These are phyloP conservation scores for Pseudoscleropodium purum DNA, from an alignment of 225 moss, liverwort and hornwort genomes.

Conservation along the genomic window DNA sequence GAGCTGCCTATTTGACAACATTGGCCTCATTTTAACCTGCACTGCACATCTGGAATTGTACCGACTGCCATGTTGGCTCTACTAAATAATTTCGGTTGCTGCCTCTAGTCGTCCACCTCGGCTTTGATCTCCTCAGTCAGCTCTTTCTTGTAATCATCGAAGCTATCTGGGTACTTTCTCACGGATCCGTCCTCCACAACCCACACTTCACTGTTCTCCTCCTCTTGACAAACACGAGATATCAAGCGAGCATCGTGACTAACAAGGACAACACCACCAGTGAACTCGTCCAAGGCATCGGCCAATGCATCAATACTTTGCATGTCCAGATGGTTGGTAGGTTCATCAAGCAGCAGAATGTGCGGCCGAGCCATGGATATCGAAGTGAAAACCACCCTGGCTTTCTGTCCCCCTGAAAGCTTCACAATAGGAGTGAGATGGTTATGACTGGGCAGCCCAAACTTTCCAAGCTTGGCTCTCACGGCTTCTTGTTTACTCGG, in stretches of 20 bases:
- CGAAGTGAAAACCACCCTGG: slow-evolving; percentile 92
- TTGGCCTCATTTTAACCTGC: slow-evolving; percentile 4
- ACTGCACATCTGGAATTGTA: slow-evolving; percentile 3
- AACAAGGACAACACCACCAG: slow-evolving; percentile 82
- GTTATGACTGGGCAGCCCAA: slow-evolving; percentile 76
- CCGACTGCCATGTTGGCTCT: slow-evolving; percentile 7
- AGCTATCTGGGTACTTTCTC: slow-evolving; percentile 68
- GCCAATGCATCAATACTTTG: slow-evolving; percentile 98
- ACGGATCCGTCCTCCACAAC: slow-evolving; percentile 86
- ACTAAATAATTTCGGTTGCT: background rate
- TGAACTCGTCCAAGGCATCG: slow-evolving; percentile 87
- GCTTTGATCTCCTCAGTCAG: slow-evolving; percentile 84
- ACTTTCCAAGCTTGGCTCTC: slow-evolving; percentile 79
- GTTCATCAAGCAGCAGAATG: slow-evolving; percentile 88
- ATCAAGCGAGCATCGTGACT: slow-evolving; percentile 93
- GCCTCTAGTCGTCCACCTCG: slow-evolving; percentile 74
- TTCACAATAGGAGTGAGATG: slow-evolving; percentile 94
- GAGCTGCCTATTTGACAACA: slow-evolving; percentile 11
- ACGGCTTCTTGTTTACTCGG: slow-evolving; percentile 92
- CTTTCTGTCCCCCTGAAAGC: slow-evolving; percentile 87
- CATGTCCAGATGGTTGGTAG: slow-evolving; percentile 96
- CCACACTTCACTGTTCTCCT: slow-evolving; percentile 93
- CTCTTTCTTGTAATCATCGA: slow-evolving; percentile 85
- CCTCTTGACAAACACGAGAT: slow-evolving; percentile 83
- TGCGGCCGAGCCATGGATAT: slow-evolving; percentile 93